Percentiles rank a stretch among this genome's conserved stretches.
These are phyloP conservation scores for Hymenoscyphus salicellus DNA, from an alignment of 2,329 filamentous ascomycete species.

Conservation along the genomic window DNA sequence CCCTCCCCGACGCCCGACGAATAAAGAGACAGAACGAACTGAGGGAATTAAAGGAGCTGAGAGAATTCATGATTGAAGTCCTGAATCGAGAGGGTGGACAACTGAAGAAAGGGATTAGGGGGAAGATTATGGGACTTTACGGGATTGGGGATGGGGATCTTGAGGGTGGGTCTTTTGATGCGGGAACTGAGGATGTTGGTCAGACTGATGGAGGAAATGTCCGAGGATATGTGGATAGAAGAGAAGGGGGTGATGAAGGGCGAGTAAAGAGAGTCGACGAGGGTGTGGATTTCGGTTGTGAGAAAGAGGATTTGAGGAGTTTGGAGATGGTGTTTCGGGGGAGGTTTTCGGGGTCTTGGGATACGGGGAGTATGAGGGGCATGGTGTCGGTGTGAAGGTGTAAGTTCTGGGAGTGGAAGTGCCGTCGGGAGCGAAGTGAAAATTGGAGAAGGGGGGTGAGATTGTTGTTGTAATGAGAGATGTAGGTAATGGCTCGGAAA, in stretches of 20 bases:
- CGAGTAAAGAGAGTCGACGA: neutral
- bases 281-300: neutral
- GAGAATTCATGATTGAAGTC: constrained; percentile 28
- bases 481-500: too few species aligned
- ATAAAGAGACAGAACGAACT: constrained; percentile 23
- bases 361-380: neutral
- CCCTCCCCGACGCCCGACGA: constrained; percentile 11
- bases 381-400: too few species aligned
- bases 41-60: constrained; percentile 23
- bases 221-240: too few species aligned
- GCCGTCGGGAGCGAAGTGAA: too few species aligned
- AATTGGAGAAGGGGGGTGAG: too few species aligned
- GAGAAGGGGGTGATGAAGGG: too few species aligned
- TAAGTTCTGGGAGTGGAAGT: too few species aligned
- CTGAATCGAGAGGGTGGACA: constrained; percentile 27
- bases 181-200: too few species aligned
- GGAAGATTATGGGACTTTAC: constrained; percentile 28
- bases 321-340: neutral
- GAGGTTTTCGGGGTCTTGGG: neutral
- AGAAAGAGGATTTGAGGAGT: neutral
- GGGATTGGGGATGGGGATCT: constrained; percentile 26
- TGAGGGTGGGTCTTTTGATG: neutral
- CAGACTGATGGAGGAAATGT: too few species aligned
- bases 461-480: too few species aligned
- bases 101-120: constrained; percentile 24